These are phyloP conservation scores for Coemansia sp. DNA, from an alignment of 192 early-diverging fungal species.

Conservation along the genomic window DNA sequence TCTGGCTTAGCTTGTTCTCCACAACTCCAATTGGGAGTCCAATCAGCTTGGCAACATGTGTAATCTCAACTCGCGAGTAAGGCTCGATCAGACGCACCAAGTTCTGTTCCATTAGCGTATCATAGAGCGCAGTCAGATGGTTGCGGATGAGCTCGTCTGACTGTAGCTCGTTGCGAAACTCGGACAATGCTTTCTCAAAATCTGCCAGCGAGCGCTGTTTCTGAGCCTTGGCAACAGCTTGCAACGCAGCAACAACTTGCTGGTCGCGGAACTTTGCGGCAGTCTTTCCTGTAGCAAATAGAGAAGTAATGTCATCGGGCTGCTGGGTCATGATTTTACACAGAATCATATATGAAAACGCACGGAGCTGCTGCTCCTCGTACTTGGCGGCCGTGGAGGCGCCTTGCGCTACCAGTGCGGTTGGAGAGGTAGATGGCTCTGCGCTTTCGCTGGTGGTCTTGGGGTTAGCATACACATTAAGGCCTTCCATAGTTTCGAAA, in stretches of 20 bases:
- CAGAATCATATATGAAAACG: constrained; percentile 96
- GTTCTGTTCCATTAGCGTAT: constrained; percentile 96
- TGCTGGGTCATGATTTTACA: constrained; percentile 99
- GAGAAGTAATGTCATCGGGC: constrained; percentile 91
- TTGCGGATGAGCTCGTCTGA: constrained; percentile 93
- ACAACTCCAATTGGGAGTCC: constrained; percentile 91
- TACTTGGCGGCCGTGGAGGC: constrained; percentile 9
- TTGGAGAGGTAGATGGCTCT: not conserved
- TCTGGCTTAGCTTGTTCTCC: constrained; percentile 95
- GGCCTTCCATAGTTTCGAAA: constrained; percentile 96
- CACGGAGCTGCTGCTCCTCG: constrained; percentile 74
- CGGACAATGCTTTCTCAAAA: constrained; percentile 88
- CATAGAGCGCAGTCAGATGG: constrained; percentile 91
- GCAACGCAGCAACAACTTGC: constrained; percentile 90
- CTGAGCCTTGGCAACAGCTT: constrained; percentile 89
- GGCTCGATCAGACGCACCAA: constrained; percentile 96
- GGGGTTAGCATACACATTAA: constrained; percentile 57
- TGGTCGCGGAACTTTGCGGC: constrained; percentile 83
- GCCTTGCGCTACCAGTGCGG: constrained; percentile 1
- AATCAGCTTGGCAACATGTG: constrained; percentile 91
- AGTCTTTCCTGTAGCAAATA: constrained; percentile 87
- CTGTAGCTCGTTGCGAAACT: constrained; percentile 82
- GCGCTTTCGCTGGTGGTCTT: constrained; percentile 17
- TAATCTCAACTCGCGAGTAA: constrained; percentile 94
- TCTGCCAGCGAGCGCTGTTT: constrained; percentile 96